Evolutionary conservation across 2,329 filamentous ascomycete genomes (phyloP), one percentile per base, ranked within the genome.

Genomic region (Sporothrix luriei): DNA sequence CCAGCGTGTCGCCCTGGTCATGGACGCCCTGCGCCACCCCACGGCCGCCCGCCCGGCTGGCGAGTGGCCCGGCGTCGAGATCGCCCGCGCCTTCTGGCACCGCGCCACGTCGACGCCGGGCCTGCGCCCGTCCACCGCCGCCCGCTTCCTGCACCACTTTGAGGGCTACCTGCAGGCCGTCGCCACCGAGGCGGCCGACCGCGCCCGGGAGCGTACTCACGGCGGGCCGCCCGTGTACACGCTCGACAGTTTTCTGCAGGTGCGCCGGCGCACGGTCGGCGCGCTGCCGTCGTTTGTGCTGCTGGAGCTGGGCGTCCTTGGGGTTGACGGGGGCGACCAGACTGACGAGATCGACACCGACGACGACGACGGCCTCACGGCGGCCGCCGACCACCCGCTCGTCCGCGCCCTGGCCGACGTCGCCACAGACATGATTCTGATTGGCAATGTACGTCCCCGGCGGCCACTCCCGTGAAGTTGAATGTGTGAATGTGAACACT

Each of bases 51-150:
- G 73, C 11, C 73, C 74, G 0, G 21, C 38, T 4, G 71, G 65
- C 1, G 74, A 76, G 49, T 74, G 69, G 68, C 29, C 73, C 11
- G 74, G 73, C 2, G 73, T 73, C 33, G 71, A 73, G 57, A 62
- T 76, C 24, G 69, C 74, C 1, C 70, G 75, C 38, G 74, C 76
- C 75, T 77, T 77, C 62, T 77, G 76, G 75, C 66, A 66, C 1
- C 71, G 71, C 1, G 61, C 72, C 5, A 68, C 68, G 10, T 51
- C 75, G 33, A 73, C 70, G 1, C 68, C 73, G 0, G 74, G 74
- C 0, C n/a, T 70, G 0, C 46, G 46, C 3, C 10, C 46, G 3
- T 71, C 72, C 2, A 75, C 75, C 49, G 72, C 71, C 59, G 66
- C 54, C 24, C 75, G 75, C 0, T 78, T 78, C 65, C 43, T 75